Evolutionary conservation across 164 flowering plant genomes (phyloP).

Genomic region (Euptelea pleiosperma): DNA sequence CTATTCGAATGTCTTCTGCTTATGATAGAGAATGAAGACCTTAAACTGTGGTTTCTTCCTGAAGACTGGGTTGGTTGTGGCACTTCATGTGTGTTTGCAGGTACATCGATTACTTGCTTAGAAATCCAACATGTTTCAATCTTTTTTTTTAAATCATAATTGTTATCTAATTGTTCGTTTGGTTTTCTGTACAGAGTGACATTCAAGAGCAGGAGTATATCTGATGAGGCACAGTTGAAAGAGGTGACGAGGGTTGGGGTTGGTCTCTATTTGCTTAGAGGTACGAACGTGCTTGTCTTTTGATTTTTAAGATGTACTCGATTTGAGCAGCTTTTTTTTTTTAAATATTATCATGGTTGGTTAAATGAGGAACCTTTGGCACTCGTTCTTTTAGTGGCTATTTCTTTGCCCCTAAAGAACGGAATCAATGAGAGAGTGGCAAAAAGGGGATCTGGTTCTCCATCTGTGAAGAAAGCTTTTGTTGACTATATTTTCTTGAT

Average conservation of each 20-base stretch:
- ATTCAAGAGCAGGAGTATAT: constrained; percentile 3
- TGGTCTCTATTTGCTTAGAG: constrained; percentile 8
- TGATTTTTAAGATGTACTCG: constrained; percentile 15
- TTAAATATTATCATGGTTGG: constrained; percentile 19
- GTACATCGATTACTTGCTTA: neutral
- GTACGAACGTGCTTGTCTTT: constrained; percentile 15
- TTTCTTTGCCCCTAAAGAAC: constrained; percentile 5
- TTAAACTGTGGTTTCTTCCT: neutral
- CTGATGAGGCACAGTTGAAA: neutral
- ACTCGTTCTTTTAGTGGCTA: constrained; percentile 14
- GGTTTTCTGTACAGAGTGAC: neutral
- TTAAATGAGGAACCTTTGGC: constrained; percentile 23
- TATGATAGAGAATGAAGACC: constrained; percentile 23
- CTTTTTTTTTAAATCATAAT: neutral
- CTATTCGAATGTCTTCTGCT: constrained; percentile 29
- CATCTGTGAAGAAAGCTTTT: neutral
- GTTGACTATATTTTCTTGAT: too few species aligned
- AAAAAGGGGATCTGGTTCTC: too few species aligned
- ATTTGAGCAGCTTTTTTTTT: constrained; percentile 20
- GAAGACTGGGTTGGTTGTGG: neutral
- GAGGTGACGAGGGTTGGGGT: neutral
- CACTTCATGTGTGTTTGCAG: neutral
- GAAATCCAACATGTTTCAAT: neutral
- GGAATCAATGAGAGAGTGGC: constrained; percentile 3
- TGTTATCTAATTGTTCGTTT: neutral